Conservation (phyloP, 1,139 yeast genomes). For the Debaryomyces sp. region DNA sequence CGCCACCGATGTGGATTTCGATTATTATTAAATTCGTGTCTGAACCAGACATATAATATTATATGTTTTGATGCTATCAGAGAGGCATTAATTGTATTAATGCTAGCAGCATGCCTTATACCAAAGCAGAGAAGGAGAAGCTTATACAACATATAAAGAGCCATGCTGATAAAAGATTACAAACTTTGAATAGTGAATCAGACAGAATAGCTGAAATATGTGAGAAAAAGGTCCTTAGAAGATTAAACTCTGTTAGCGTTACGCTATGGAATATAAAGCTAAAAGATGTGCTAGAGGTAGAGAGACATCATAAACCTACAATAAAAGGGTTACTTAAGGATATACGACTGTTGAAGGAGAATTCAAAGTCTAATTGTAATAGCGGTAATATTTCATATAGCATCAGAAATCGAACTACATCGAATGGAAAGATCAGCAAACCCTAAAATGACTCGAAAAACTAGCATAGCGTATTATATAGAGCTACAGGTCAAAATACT, state of each 20-base stretch:
- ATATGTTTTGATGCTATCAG: background rate
- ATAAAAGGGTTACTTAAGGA: slow-evolving; percentile 32
- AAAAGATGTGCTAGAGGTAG: slow-evolving; percentile 44
- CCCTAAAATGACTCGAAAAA: background rate
- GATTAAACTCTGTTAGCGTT: slow-evolving; percentile 45
- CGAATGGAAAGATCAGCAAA: slow-evolving; percentile 3
- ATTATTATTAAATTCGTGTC: slow-evolving; percentile 1
- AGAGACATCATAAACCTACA: slow-evolving; percentile 41
- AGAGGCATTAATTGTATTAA: background rate
- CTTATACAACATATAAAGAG: slow-evolving; percentile 31
- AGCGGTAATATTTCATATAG: background rate
- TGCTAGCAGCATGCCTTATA: slow-evolving; percentile 23
- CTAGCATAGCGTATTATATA: background rate
- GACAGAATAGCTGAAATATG: slow-evolving; percentile 21
- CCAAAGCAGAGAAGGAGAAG: slow-evolving; percentile 39
- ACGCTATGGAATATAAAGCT: slow-evolving; percentile 42
- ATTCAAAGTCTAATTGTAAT: background rate
- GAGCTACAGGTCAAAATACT: background rate
- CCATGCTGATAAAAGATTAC: slow-evolving; percentile 23
- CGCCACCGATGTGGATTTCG: slow-evolving; percentile 17
- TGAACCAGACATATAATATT: background rate
- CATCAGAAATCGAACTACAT: background rate
- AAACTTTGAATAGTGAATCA: slow-evolving; percentile 19
- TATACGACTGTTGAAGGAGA: slow-evolving; percentile 21
- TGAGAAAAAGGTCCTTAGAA: slow-evolving; percentile 33